Evolutionary conservation across 768 basidiomycete genomes (phyloP), one percentile per base, ranked within the genome.

Genomic region (Boletus eberwhitei): DNA sequence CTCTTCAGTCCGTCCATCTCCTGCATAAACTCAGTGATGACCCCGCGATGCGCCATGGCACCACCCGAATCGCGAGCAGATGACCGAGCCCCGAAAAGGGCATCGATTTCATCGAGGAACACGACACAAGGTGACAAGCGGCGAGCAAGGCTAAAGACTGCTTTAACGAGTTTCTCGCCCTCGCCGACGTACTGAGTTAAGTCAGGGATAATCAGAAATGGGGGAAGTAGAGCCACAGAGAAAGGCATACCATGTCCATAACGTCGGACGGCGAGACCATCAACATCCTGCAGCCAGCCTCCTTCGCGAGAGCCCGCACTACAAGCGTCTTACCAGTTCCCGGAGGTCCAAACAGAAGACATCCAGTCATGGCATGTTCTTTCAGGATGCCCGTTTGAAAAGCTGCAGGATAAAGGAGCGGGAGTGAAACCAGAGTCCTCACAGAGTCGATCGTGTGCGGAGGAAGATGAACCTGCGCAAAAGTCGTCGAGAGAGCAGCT

Each of bases 1-100:
- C 88, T 82, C 67, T 85, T 88, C 54, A 98, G 74, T 3, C 94
- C 94, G 63, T 98, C 94, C 93, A 98, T 96, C 68, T 96, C 93
- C 66, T 91, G 90, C 90, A 94, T 93, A 69, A 93, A 93, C 70
- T 94, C 90, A 11, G 91, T 93, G 66, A 91, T 88, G 48, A 95
- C 84, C 42, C 91, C 88, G 38, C 93, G 79, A 63, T 96, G 93
- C 6, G 92, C 91, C 63, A 88, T 80, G 13, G 84, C 84, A 51
- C 92, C 85, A 9, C 88, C 90, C 38, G 85, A 85, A 49, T 90
- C 88, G 12, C 87, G 80, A 4, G 81, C 80, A 16, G 90, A 87
- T 64, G 84, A 79, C 21, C 94, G 86, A 40, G 93, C 90, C 38
- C 91, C 90, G 62, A 97, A 93, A 5, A 98, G 79, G 2, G 94